phyloP scores from a whole-genome alignment of 2,329 filamentous ascomycete species.

The Penicillium verrucosum region DNA sequence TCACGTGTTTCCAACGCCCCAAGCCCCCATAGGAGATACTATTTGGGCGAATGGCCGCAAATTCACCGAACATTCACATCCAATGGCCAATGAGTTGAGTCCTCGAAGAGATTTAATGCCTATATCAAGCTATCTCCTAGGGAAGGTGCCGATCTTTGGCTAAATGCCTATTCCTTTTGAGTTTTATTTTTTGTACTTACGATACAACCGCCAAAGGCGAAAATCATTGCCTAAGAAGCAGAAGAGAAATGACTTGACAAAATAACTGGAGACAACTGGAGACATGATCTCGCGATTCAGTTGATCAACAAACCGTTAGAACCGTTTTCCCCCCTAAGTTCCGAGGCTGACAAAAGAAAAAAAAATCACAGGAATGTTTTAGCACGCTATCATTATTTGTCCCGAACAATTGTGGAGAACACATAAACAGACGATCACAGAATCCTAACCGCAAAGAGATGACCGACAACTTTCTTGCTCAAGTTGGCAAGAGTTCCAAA shows the following conservation, averaged over 20 bases:
- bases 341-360: constrained; percentile 12
- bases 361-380: background rate
- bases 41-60: background rate
- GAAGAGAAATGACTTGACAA: background rate
- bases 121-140: background rate
- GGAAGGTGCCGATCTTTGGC: background rate
- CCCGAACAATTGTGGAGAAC: constrained; percentile 13
- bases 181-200: background rate
- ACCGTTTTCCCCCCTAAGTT: constrained; percentile 19
- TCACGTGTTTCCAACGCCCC: background rate
- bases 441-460: constrained; percentile 23
- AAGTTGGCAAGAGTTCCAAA: constrained; percentile 28
- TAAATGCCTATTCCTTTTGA: background rate
- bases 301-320: constrained; percentile 18
- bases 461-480: constrained; percentile 24
- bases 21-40: background rate
- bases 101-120: background rate
- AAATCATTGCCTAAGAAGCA: background rate
- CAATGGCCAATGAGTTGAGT: background rate
- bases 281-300: constrained; percentile 1
- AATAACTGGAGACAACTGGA: constrained; percentile 4
- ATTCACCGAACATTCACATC: background rate
- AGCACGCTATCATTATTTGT: background rate
- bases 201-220: background rate
- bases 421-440: constrained; percentile 29